Base-by-base conservation (phyloP, 2,329 filamentous ascomycete species). In the Furcasterigmium sp. region DNA sequence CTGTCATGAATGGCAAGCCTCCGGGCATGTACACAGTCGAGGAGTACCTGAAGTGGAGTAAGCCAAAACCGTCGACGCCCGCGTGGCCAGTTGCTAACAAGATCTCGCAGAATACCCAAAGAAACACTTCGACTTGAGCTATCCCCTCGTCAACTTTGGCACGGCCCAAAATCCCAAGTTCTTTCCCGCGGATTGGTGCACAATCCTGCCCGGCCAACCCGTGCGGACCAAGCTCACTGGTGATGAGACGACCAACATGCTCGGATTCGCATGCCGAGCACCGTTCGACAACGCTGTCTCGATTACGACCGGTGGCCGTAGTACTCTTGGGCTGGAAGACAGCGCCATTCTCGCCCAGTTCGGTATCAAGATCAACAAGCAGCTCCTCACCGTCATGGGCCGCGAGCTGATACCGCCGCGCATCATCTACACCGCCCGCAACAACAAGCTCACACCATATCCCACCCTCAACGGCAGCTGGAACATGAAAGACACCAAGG, bases 371-470 rank as follows among this genome's bases (percentile, higher is more conserved):
- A 73, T 90, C 3, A 70, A 68, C 7, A 73, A 75, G 11, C 61
- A 69, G 2, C 71, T 95, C 26, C 68, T 95, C 26, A 85, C 85
- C 0, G 85, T 95, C 0, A 70, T 72, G 1, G 91, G 80, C 2
- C 81, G 90, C 6, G 75, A 91, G 32, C 72, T 95, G 0, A 34
- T 54, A 0, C 56, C 78, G 0, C 89, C 89, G 0, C 54, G 50
- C 0, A 64, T 95, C 21, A 58, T 65, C 2, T 95, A 95, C 17
- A 54, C 18, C 10, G 35, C 15, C 34, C 53, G 46, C 5, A 40
- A 50, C 9, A 45, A 73, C 6, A 56, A 40, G 1, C 7, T 26
- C 23, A 26, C 11, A n/a, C n/a, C n/a, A n/a, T 11, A 26, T 11
- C 23, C 23, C 23, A 64, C 75, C 0, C 48, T 43, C 2, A 63